Base-by-base conservation (phyloP, 2,329 filamentous ascomycete genomes). In the Trichoderma sp. region DNA sequence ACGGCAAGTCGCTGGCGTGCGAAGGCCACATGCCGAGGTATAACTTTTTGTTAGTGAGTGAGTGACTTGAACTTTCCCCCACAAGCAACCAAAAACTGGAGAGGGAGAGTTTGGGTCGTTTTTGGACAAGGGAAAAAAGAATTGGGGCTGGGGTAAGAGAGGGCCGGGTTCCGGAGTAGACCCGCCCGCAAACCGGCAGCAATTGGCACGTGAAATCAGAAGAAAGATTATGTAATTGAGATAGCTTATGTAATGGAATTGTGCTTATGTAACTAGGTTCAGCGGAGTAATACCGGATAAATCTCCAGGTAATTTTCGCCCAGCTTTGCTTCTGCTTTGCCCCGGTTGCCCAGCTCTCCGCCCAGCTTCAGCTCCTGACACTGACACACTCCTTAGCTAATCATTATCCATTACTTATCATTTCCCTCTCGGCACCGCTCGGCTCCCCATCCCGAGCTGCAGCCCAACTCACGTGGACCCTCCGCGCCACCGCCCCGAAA, bases 21-120 rank as follows among this genome's bases (percentile, higher is more conserved):
- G 38, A 50, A 71, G 16, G 41, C 59, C 29, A 71, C 67, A 71
- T 71, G 67, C 67, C 67, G 67, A 71, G 67, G 67, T 71, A 59
- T 45, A 45, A 45, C 41, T 45, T 45, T 38, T 45, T 38, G 35
- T 38, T 38, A 38, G 38, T 3, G 29, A 41, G 38, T 41, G 16
- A 41, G 41, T n/a, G 41, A 63, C 60, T 63, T 35, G 29, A 35
- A 24, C 31, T 56, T 56, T 45, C 66, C 66, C 66, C 45, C 66
- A 59, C 50, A 56, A 56, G 11, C 18, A 56, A 24, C 41, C 41
- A 41, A 45, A 45, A 45, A 45, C 16, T 45, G 50, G 50, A 12
- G n/a, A 53, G 50, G n/a, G 21, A 53, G 50, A 18, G 12, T 14
- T 27, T 11, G 27, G 65, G 9, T n/a, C 16, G 38, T 11, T 9